phyloP scores from a whole-genome alignment of 2,329 filamentous ascomycete genomes.

The Aspergillus tanneri region DNA sequence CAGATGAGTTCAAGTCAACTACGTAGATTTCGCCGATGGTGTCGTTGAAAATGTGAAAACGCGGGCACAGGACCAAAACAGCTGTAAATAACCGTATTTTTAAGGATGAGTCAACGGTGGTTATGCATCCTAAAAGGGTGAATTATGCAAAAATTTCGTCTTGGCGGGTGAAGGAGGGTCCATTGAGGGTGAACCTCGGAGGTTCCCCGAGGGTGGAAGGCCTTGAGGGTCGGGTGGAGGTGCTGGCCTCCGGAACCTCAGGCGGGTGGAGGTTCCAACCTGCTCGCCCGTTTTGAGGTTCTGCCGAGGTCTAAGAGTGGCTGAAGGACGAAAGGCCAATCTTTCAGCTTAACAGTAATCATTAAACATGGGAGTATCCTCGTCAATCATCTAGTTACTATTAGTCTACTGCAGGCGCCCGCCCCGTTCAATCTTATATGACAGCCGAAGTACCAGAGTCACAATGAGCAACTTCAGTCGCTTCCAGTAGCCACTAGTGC shows the following conservation, averaged over 20 bases:
- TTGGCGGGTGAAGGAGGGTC: background rate
- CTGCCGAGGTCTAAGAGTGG: conserved; percentile 2
- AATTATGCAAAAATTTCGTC: background rate
- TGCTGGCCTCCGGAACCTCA: background rate
- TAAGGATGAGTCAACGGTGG: background rate
- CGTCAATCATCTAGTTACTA: too few species aligned
- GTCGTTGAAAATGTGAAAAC: background rate
- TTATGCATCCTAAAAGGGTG: background rate
- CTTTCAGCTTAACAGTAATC: too few species aligned
- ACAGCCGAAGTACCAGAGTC: too few species aligned
- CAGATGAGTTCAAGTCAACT: too few species aligned
- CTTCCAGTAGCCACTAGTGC: too few species aligned
- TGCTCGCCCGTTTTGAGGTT: conserved; percentile 1
- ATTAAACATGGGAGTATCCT: too few species aligned
- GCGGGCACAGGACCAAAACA: background rate
- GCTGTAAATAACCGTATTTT: background rate
- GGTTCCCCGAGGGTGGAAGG: background rate
- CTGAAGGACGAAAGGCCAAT: too few species aligned
- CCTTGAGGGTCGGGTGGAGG: conserved; percentile 2
- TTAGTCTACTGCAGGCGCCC: too few species aligned
- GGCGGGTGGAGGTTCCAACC: background rate
- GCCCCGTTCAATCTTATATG: too few species aligned
- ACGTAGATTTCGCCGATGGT: conserved; percentile 1
- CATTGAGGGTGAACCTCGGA: background rate
- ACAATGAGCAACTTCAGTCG: too few species aligned